Conservation (phyloP, 2,329 filamentous ascomycete species). For the Curvularia verruculosa region DNA sequence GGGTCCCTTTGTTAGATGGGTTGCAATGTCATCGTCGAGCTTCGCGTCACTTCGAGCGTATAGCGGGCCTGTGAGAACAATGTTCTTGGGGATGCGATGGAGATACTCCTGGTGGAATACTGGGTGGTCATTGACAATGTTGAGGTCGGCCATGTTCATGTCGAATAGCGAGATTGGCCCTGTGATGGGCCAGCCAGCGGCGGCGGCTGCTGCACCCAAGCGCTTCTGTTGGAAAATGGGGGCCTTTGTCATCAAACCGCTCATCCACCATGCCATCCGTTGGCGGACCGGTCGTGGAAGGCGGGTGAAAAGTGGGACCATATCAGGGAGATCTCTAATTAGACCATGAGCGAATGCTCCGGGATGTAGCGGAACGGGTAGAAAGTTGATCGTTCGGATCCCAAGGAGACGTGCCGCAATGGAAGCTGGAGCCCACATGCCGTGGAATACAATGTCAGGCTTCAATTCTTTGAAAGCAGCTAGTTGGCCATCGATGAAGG, state of each 20-base stretch:
- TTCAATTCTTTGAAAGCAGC: conserved; percentile 36
- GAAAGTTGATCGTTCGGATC: conserved; percentile 43
- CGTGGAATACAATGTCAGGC: conserved; percentile 44
- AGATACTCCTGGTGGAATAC: conserved; percentile 41
- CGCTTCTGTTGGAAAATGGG: conserved; percentile 43
- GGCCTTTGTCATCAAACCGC: conserved; percentile 38
- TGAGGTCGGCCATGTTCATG: conserved; percentile 46
- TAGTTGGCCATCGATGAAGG: conserved; percentile 42
- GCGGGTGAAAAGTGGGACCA: conserved; percentile 41
- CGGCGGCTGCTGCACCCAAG: conserved; percentile 38
- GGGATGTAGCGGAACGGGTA: conserved; percentile 40
- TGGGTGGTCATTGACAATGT: conserved; percentile 43
- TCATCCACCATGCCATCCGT: conserved; percentile 35
- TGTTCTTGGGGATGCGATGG: conserved; percentile 38
- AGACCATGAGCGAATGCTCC: conserved; percentile 37
- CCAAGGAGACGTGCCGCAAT: conserved; percentile 39
- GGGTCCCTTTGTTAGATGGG: conserved; percentile 31
- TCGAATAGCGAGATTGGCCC: conserved; percentile 44
- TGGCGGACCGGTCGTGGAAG: conserved; percentile 38
- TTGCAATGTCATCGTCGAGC: conserved; percentile 36
- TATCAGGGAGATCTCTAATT: conserved; percentile 41
- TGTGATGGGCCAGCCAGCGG: conserved; percentile 35
- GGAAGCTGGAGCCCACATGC: conserved; percentile 44
- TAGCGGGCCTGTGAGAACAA: conserved; percentile 39
- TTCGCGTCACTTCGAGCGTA: conserved; percentile 30